These are phyloP conservation scores for Lodderomyces elongisporus DNA, from an alignment of 1,139 yeast species.

Conservation along the genomic window DNA sequence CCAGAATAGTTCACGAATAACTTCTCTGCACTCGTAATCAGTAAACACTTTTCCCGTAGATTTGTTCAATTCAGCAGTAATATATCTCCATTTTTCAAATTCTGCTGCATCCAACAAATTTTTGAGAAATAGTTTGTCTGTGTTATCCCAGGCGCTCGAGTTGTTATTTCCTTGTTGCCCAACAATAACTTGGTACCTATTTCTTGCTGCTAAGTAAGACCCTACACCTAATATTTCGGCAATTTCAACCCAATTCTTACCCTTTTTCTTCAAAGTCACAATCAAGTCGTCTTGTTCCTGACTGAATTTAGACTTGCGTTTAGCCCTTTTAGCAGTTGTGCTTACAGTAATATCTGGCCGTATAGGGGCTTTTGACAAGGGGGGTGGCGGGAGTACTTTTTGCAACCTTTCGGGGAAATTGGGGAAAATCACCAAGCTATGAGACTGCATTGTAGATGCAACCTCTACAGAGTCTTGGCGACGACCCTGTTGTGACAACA, in stretches of 20 bases:
- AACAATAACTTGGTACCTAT: conserved; percentile 72
- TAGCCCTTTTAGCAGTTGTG: conserved; percentile 43
- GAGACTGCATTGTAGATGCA: conserved; percentile 1
- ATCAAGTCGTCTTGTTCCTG: conserved; percentile 66
- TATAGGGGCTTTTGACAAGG: conserved; percentile 26
- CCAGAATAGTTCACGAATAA: conserved; percentile 51
- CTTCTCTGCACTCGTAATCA: conserved; percentile 51
- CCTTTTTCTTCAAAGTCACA: conserved; percentile 54
- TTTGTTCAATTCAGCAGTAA: conserved; percentile 57
- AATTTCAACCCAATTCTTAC: conserved; percentile 70
- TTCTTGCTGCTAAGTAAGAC: conserved; percentile 68
- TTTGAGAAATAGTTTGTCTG: conserved; percentile 52
- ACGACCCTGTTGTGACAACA: background rate
- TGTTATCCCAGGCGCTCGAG: conserved; percentile 57
- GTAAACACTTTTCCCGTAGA: conserved; percentile 53
- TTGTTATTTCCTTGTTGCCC: conserved; percentile 80
- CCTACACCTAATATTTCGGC: conserved; percentile 66
- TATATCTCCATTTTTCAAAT: conserved; percentile 62
- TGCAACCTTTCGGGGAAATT: conserved; percentile 16
- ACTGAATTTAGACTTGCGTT: conserved; percentile 62
- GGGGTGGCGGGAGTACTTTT: conserved; percentile 34
- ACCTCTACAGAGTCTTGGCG: background rate
- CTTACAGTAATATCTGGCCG: conserved; percentile 27
- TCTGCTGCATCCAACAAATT: conserved; percentile 63
- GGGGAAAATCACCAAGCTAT: conserved; percentile 10